phyloP scores from a whole-genome alignment of 2,329 filamentous ascomycete genomes.

The Talaromyces funiculosus region DNA sequence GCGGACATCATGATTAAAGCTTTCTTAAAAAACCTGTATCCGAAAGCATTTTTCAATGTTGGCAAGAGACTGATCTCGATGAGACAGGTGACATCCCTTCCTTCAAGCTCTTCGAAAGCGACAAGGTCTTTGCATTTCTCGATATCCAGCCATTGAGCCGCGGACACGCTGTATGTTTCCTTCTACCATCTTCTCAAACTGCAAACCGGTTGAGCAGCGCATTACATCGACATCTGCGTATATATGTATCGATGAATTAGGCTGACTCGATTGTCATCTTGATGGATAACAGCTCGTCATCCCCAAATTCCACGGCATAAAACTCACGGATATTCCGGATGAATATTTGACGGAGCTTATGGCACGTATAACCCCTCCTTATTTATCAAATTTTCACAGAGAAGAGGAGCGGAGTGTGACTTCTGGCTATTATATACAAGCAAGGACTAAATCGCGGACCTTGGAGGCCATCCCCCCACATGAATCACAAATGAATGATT shows the following conservation, averaged over 20 bases:
- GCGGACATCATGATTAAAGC: background rate
- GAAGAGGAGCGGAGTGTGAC: too few relatives aligned
- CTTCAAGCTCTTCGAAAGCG: slow-evolving; percentile 92
- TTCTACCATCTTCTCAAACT: background rate
- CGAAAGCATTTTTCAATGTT: background rate
- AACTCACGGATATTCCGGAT: slow-evolving; percentile 88
- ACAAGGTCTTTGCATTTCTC: slow-evolving; percentile 90
- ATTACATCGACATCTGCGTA: background rate
- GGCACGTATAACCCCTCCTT: slow-evolving; percentile 43
- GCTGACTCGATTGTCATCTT: background rate
- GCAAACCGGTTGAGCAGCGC: background rate
- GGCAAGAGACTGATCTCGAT: background rate
- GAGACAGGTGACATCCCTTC: slow-evolving; percentile 81
- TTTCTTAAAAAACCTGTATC: background rate
- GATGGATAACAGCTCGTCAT: slow-evolving; percentile 73
- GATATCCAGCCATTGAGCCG: slow-evolving; percentile 86
- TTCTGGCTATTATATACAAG: background rate
- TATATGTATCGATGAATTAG: background rate
- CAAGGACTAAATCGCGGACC: slow-evolving; percentile 11
- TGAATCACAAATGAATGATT: background rate
- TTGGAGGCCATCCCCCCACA: slow-evolving; percentile 10
- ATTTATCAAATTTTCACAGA: background rate
- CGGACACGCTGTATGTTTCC: slow-evolving; percentile 71
- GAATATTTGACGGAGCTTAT: slow-evolving; percentile 77
- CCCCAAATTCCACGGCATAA: slow-evolving; percentile 88